Percentiles rank a stretch among this genome's conserved stretches.
phyloP scores from a whole-genome alignment of 116 monocot species.

The Phalaenopsis hybrid region DNA sequence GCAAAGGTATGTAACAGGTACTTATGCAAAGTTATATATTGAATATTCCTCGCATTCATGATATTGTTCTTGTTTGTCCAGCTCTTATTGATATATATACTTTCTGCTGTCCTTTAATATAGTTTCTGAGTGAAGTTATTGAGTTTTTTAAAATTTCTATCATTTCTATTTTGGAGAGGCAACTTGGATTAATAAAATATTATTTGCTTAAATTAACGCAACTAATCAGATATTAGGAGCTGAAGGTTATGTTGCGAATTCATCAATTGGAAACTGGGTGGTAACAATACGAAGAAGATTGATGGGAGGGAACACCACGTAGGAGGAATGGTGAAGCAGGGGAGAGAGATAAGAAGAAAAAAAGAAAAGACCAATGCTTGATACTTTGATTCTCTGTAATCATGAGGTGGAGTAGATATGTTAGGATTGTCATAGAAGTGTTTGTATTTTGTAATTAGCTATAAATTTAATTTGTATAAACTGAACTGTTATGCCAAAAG shows the following conservation, averaged over 20 bases:
- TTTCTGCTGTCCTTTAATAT: neutral
- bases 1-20: constrained; percentile 60
- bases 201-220: neutral
- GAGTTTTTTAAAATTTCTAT: neutral
- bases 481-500: neutral
- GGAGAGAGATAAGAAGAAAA: no score
- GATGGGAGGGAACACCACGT: no score
- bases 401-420: no score
- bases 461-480: neutral
- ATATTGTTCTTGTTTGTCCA: neutral
- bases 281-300: neutral
- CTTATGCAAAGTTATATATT: neutral
- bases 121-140: neutral
- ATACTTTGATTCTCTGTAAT: neutral
- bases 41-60: neutral
- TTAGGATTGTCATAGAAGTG: no score
- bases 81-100: neutral
- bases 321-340: no score
- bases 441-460: no score
- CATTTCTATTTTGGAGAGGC: neutral
- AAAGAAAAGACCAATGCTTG: neutral
- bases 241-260: no score
- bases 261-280: neutral
- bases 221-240: neutral
- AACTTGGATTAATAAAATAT: neutral